Evolutionary conservation across 1,139 yeast genomes (phyloP).

Genomic region (Groenewaldozyma auringiensis): DNA sequence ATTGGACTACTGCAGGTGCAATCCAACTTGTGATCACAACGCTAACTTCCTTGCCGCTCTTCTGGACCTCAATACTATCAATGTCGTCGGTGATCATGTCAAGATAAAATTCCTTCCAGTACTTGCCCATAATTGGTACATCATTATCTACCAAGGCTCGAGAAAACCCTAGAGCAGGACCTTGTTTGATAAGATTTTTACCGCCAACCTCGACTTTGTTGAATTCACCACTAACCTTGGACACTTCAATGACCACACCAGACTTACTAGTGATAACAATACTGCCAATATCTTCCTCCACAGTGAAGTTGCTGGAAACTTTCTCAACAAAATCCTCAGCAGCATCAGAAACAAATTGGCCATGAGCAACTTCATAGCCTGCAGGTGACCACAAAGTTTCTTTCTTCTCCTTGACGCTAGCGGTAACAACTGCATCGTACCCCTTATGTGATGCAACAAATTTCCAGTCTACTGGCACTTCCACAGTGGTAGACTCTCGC

Average conservation of each 20-base stretch:
- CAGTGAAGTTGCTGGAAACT: too few relatives aligned
- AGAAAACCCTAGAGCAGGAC: conserved; percentile 24
- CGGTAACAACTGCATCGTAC: conserved; percentile 12
- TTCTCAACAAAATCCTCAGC: too few relatives aligned
- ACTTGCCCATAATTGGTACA: conserved; percentile 6
- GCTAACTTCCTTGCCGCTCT: conserved; percentile 9
- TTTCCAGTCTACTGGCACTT: conserved; percentile 3
- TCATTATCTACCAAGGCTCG: conserved; percentile 34
- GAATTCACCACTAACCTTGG: conserved; percentile 15
- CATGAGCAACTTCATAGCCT: conserved; percentile 29
- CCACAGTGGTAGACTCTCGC: neutral
- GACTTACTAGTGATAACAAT: neutral
- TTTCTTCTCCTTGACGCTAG: conserved; percentile 13
- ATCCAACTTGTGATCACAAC: conserved; percentile 16
- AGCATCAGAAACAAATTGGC: conserved; percentile 18
- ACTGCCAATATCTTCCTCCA: neutral
- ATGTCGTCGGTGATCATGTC: conserved; percentile 13
- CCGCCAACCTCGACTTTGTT: conserved; percentile 14
- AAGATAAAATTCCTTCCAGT: conserved; percentile 17
- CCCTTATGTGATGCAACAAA: too few relatives aligned
- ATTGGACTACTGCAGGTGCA: conserved; percentile 20
- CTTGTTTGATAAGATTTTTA: conserved; percentile 12
- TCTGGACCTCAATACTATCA: conserved; percentile 5
- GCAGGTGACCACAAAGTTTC: conserved; percentile 19
- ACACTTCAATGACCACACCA: conserved; percentile 1